Conservation (phyloP, 179 eudicot genomes). For the Heliamphora ciliata region DNA sequence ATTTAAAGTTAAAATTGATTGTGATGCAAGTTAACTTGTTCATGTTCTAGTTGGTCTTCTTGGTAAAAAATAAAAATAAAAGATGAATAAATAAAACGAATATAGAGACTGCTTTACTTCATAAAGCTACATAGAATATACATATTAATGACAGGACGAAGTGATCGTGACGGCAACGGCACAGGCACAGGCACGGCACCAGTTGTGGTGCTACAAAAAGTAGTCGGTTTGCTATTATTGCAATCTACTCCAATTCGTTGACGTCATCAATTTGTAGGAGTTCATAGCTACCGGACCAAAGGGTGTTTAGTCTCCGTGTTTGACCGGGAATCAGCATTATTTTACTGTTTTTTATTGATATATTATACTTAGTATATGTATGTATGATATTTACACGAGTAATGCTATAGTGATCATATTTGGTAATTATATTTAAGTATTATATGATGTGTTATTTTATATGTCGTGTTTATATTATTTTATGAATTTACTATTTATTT, state of each 20-base stretch:
- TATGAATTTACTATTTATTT: too few relatives aligned
- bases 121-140: background rate
- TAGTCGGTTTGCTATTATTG: background rate
- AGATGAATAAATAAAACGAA: too few relatives aligned
- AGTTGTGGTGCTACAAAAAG: background rate
- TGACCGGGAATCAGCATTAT: slow-evolving; percentile 24
- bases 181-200: background rate
- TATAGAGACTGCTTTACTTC: background rate
- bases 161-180: slow-evolving; percentile 34
- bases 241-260: background rate
- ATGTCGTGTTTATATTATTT: too few relatives aligned
- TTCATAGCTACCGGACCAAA: background rate
- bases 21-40: background rate
- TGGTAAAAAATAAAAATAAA: background rate
- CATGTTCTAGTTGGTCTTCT: slow-evolving; percentile 6
- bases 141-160: slow-evolving; percentile 7
- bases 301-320: slow-evolving; percentile 25
- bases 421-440: too few relatives aligned
- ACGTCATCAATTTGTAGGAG: background rate
- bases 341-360: background rate
- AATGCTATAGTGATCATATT: too few relatives aligned
- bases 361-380: too few relatives aligned
- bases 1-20: background rate
- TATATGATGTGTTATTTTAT: too few relatives aligned
- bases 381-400: too few relatives aligned